Base-by-base conservation (phyloP, 2,329 filamentous ascomycete species). In the Claviceps sorghi region DNA sequence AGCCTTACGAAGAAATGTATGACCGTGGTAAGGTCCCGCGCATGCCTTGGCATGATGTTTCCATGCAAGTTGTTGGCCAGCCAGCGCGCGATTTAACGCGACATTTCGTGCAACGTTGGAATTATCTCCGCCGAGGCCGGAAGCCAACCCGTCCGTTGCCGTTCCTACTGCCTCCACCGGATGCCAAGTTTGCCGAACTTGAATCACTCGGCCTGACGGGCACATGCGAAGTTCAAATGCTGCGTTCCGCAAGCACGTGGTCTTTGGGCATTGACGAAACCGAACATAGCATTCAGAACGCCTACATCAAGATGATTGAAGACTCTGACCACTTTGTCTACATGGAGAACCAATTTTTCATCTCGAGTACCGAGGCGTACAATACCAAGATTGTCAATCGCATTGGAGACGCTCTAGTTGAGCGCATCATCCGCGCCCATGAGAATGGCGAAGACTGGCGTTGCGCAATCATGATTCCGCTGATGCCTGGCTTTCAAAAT, bases 1-100 rank as follows among this genome's bases (percentile, higher is more conserved):
- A 94, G 65, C 93, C 93, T 1, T 97, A 97, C 62, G 93, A 95
- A 63, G 93, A 98, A 67, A 97, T 97, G 93, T 98, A 97, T 62
- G 88, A 97, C 67, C 84, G 93, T 52, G 84, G 81, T 55, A 86
- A 86, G 64, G 79, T 91, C 19, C 89, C 93, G 1, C 77, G 93
- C 56, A 98, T 97, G 93, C 91, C 93, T 1, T 98, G 93, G 93
- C 93, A 98, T 62, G 93, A 98, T 66, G 89, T 98, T 56, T 82
- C 85, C 2, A 97, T 98, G 93, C 93, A 97, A 67, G 84, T 98
- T 43, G 89, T 97, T 44, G 93, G 93, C 4, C 93, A 97, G 65
- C 93, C 93, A 2, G 91, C 93, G 13, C 80, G 93, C 58, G 93
- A 98, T 69, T 72, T 97, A 56, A 96, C 90, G 2, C 82, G 93